Evolutionary conservation across 2,329 filamentous ascomycete genomes (phyloP).

Genomic region (Stagonosporopsis vannaccii): DNA sequence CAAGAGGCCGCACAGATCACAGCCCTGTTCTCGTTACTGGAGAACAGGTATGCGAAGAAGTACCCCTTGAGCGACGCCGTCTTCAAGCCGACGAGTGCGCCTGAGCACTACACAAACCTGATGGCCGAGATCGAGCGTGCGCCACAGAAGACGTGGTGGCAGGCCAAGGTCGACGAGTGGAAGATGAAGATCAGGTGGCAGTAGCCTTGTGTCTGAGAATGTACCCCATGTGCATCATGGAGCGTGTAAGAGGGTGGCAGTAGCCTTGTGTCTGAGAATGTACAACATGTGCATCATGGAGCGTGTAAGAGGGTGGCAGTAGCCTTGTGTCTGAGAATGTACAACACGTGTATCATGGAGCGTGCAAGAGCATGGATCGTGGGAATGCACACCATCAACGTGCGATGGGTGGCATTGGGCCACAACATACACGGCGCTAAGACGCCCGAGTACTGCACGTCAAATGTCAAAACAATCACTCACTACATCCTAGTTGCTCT

Average conservation of each 20-base stretch:
- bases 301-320: constrained; percentile 13
- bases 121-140: constrained; percentile 48
- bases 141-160: constrained; percentile 45
- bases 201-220: constrained; percentile 14
- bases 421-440: not conserved
- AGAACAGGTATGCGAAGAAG: constrained; percentile 62
- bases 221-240: constrained; percentile 1
- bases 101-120: constrained; percentile 45
- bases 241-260: not conserved
- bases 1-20: constrained; percentile 60
- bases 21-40: constrained; percentile 66
- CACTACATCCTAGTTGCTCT: no score
- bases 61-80: constrained; percentile 39
- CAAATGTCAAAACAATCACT: no score
- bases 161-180: constrained; percentile 47
- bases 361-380: not conserved
- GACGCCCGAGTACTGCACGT: not conserved
- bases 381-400: no score
- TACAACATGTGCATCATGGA: not conserved
- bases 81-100: constrained; percentile 43
- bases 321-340: not conserved
- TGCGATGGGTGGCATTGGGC: no score
- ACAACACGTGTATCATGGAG: not conserved
- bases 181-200: constrained; percentile 48
- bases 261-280: constrained; percentile 12